A percentile compares a stretch with the other conserved stretches of the same genome.
Conservation (phyloP, 73 alveolate genomes). For the Paramecium bursaria region DNA sequence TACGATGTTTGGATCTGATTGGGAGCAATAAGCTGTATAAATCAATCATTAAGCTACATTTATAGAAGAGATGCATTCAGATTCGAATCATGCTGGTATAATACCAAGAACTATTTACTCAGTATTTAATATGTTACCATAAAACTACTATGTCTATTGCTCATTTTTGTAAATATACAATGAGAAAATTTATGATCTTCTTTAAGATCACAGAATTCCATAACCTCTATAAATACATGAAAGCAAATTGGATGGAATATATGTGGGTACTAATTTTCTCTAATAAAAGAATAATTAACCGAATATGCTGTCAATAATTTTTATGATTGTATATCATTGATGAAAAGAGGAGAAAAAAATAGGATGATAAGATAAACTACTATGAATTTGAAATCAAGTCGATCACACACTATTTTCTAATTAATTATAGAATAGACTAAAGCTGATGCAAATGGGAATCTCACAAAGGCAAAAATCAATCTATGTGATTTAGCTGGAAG, state of each 20-base stretch:
- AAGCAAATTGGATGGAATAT: conserved; percentile 66
- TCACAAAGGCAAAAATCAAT: conserved; percentile 78
- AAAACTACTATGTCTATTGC: conserved; percentile 61
- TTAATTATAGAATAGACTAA: conserved; percentile 74
- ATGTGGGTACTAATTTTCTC: conserved; percentile 37
- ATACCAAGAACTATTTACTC: conserved; percentile 64
- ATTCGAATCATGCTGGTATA: conserved; percentile 68
- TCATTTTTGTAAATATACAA: conserved; percentile 63
- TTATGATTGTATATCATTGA: conserved; percentile 76
- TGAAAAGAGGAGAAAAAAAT: conserved; percentile 83
- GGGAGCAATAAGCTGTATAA: conserved; percentile 64
- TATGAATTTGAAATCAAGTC: conserved; percentile 75
- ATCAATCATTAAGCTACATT: conserved; percentile 52
- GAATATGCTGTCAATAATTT: conserved; percentile 81
- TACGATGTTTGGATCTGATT: conserved; percentile 79
- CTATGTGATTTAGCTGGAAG: conserved; percentile 95
- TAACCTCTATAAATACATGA: conserved; percentile 64
- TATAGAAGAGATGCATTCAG: conserved; percentile 45
- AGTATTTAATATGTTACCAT: conserved; percentile 34
- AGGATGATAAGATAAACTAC: conserved; percentile 82
- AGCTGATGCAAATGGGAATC: conserved; percentile 74
- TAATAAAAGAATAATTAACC: conserved; percentile 67
- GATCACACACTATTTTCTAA: conserved; percentile 84
- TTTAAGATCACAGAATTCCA: conserved; percentile 56
- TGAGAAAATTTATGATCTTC: conserved; percentile 65